Conservation (phyloP, 768 basidiomycete species). For the Tylopilus rubrobrunneus region DNA sequence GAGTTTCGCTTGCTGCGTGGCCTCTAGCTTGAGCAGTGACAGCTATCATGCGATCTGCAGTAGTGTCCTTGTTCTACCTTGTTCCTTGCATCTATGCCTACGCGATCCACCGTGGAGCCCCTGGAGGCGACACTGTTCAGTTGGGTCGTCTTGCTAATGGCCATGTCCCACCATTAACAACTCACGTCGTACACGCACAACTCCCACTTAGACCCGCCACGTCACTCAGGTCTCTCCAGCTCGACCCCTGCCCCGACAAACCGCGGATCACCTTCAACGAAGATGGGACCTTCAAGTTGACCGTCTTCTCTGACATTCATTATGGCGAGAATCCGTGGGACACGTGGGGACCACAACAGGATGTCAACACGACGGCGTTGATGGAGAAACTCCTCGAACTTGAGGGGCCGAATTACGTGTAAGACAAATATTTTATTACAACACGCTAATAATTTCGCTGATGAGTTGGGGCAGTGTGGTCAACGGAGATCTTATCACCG, state of each 20-base stretch:
- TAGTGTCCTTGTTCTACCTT: background rate
- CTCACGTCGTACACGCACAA: background rate
- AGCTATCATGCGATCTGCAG: slow-evolving; percentile 2
- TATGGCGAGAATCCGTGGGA: slow-evolving; percentile 76
- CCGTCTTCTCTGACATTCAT: slow-evolving; percentile 72
- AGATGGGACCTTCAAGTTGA: slow-evolving; percentile 67
- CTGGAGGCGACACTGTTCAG: background rate
- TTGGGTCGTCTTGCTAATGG: background rate
- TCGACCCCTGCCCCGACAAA: slow-evolving; percentile 43
- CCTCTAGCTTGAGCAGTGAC: no score
- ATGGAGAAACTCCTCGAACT: slow-evolving; percentile 53
- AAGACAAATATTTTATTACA: slow-evolving; percentile 15
- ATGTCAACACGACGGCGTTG: slow-evolving; percentile 55
- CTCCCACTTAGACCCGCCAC: background rate
- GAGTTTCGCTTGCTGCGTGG: no score
- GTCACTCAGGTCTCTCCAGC: background rate
- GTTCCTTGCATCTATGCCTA: slow-evolving; percentile 13
- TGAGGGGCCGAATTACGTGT: slow-evolving; percentile 72
- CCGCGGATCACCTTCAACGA: slow-evolving; percentile 51
- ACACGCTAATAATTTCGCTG: no score
- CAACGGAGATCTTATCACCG: slow-evolving; percentile 73
- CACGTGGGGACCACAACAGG: slow-evolving; percentile 63
- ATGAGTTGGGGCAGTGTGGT: slow-evolving; percentile 42
- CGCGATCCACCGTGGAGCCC: slow-evolving; percentile 6
- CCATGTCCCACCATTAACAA: background rate